Evolutionary conservation across 768 basidiomycete species (phyloP).

Genomic region (Lentinula sp.): DNA sequence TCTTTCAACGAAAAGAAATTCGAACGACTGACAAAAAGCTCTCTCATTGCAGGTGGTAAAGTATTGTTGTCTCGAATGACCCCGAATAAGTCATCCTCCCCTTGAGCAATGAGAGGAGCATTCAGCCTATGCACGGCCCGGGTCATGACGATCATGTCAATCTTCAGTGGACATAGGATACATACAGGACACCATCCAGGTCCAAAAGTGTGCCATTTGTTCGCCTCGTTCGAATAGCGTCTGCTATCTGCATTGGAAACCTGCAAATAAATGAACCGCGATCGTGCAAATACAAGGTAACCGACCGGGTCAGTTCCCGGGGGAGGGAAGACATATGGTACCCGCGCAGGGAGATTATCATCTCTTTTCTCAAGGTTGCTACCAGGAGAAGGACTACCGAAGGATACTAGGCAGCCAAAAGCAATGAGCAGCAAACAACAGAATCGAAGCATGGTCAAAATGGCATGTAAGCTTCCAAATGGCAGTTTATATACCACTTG

Average conservation of each 20-base stretch:
- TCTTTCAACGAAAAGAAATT: background rate
- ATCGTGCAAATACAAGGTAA: background rate
- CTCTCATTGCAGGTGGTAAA: slow-evolving; percentile 22
- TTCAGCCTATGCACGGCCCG: slow-evolving; percentile 15
- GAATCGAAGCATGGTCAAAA: background rate
- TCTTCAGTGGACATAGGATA: background rate
- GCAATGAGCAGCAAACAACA: background rate
- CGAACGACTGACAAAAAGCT: slow-evolving; percentile 22
- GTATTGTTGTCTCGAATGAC: slow-evolving; percentile 16
- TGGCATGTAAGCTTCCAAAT: background rate
- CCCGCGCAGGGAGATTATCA: slow-evolving; percentile 32
- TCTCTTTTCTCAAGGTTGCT: slow-evolving; percentile 18
- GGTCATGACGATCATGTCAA: background rate
- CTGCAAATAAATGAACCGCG: background rate
- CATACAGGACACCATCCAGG: slow-evolving; percentile 33
- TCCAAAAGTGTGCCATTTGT: slow-evolving; percentile 28
- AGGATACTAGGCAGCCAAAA: background rate
- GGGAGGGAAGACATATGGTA: slow-evolving; percentile 35
- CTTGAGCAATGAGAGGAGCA: slow-evolving; percentile 15
- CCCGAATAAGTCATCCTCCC: slow-evolving; percentile 27
- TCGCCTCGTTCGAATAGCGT: slow-evolving; percentile 27
- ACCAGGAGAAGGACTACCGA: background rate
- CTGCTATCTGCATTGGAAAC: slow-evolving; percentile 24
- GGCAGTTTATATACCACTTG: background rate
- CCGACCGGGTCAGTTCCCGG: slow-evolving; percentile 14